A percentile compares a stretch with the other conserved stretches of the same genome.
These are phyloP conservation scores for Hamamelis virginiana DNA, from an alignment of 164 flowering plant species.

Conservation along the genomic window DNA sequence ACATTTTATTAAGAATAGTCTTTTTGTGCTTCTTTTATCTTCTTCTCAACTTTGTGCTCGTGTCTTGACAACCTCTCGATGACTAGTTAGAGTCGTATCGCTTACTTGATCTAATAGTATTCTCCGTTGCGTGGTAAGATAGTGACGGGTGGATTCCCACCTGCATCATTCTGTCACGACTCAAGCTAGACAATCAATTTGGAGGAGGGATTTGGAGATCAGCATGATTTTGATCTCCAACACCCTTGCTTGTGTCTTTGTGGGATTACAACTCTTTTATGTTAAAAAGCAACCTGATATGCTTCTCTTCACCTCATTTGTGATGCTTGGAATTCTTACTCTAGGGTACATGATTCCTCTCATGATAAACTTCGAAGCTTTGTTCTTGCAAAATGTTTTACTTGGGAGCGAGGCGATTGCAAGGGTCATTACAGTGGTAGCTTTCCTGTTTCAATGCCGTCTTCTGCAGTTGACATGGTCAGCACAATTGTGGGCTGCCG, in stretches of 20 bases:
- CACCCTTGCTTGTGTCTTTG: slow-evolving; percentile 52
- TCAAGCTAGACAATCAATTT: slow-evolving; percentile 26
- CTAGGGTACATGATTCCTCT: slow-evolving; percentile 64
- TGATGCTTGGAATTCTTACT: slow-evolving; percentile 59
- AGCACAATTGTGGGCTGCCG: slow-evolving; percentile 40
- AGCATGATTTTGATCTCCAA: slow-evolving; percentile 53
- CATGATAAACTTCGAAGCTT: slow-evolving; percentile 59
- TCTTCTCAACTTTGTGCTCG: too few species aligned
- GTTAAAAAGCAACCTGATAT: slow-evolving; percentile 48
- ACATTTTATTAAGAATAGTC: too few species aligned
- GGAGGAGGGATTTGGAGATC: slow-evolving; percentile 66
- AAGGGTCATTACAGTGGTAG: slow-evolving; percentile 12
- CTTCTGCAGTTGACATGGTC: slow-evolving; percentile 62
- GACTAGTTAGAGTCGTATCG: too few species aligned
- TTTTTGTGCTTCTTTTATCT: too few species aligned
- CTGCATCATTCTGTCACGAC: too few species aligned
- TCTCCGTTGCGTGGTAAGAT: too few species aligned
- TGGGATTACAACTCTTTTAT: slow-evolving; percentile 48
- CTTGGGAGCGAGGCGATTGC: slow-evolving; percentile 25
- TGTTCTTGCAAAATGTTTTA: slow-evolving; percentile 30
- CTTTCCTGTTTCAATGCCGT: slow-evolving; percentile 52
- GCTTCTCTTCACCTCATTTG: slow-evolving; percentile 50
- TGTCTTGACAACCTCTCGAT: too few species aligned
- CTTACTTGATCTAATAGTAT: too few species aligned
- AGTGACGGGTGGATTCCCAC: too few species aligned